Conservation (phyloP, 2,329 filamentous ascomycete species). For the Phialemonium atrogriseum region DNA sequence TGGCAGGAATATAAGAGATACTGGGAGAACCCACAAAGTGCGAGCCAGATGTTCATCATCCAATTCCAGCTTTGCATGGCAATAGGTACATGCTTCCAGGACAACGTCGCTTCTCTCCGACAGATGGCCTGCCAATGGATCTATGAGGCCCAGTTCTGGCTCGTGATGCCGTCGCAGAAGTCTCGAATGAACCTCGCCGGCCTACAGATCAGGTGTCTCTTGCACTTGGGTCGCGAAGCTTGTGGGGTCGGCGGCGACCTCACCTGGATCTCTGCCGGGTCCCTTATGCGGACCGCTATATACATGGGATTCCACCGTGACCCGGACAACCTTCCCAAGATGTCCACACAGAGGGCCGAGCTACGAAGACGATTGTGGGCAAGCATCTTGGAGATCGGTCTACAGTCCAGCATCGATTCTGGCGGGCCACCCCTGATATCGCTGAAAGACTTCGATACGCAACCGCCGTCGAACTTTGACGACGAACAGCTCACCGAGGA, state of each 20-base stretch:
- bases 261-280: conserved; percentile 42
- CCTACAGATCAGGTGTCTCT: conserved; percentile 44
- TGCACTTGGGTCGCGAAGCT: conserved; percentile 39
- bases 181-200: conserved; percentile 36
- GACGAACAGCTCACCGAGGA: conserved; percentile 39
- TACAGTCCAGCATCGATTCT: conserved; percentile 41
- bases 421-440: conserved; percentile 42
- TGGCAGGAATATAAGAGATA: conserved; percentile 41
- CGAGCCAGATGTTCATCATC: conserved; percentile 37
- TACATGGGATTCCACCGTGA: conserved; percentile 52
- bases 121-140: conserved; percentile 39
- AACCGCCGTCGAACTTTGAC: conserved; percentile 39
- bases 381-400: conserved; percentile 44
- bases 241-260: conserved; percentile 40
- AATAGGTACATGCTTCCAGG: conserved; percentile 39
- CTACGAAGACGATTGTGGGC: conserved; percentile 49
- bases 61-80: conserved; percentile 46
- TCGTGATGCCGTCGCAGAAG: conserved; percentile 38
- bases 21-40: conserved; percentile 33
- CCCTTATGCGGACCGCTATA: conserved; percentile 44
- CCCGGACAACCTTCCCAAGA: conserved; percentile 37
- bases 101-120: conserved; percentile 34
- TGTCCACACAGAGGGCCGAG: conserved; percentile 40
- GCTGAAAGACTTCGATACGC: conserved; percentile 39
- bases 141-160: conserved; percentile 43